Conservation (phyloP, 768 basidiomycete species). For the Tricholoma bakamatsutake region DNA sequence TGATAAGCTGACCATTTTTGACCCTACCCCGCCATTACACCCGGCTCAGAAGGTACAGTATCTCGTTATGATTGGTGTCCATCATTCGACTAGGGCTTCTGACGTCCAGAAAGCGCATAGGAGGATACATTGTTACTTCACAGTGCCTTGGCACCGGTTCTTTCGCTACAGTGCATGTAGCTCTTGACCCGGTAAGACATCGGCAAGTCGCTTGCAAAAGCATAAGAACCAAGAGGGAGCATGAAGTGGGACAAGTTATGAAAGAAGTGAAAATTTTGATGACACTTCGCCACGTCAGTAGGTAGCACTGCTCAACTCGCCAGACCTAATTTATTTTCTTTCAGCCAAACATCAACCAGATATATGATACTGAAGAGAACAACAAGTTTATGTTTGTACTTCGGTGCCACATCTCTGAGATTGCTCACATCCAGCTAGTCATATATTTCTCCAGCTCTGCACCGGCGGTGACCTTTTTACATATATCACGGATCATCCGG, state of each 20-base stretch:
- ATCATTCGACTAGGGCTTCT: neutral
- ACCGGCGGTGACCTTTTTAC: conserved; percentile 88
- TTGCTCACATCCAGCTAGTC: conserved; percentile 32
- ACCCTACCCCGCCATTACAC: conserved; percentile 53
- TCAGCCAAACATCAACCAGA: conserved; percentile 78
- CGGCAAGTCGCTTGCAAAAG: conserved; percentile 84
- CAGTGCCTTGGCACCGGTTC: conserved; percentile 78
- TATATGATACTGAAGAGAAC: conserved; percentile 63
- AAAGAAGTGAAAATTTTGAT: conserved; percentile 76
- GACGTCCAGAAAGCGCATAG: conserved; percentile 42
- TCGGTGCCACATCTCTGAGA: neutral
- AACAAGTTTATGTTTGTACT: conserved; percentile 51
- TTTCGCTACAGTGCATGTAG: conserved; percentile 79
- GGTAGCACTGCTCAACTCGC: neutral
- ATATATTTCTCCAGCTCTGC: conserved; percentile 81
- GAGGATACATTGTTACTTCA: conserved; percentile 66
- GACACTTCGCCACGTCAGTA: conserved; percentile 61
- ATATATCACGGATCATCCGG: conserved; percentile 62
- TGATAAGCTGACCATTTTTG: conserved; percentile 51
- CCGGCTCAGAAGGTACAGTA: conserved; percentile 46
- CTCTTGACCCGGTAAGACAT: conserved; percentile 55
- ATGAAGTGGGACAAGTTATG: conserved; percentile 57
- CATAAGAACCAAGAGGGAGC: conserved; percentile 57
- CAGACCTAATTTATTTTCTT: neutral
- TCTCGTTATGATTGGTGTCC: neutral